Conservation (phyloP, 768 basidiomycete species). For the Leccinum boreale region DNA sequence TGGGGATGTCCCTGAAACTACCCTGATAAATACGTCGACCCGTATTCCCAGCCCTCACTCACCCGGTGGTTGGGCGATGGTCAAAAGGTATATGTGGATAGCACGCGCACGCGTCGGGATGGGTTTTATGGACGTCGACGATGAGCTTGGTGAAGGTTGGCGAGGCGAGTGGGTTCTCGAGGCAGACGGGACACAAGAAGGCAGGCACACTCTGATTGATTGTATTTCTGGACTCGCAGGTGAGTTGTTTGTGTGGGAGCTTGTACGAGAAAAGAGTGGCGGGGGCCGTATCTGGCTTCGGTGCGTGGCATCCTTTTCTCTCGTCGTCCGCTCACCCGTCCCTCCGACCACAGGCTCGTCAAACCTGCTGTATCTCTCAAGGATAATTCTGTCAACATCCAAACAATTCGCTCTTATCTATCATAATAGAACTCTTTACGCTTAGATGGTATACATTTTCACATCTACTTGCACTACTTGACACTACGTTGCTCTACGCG, state of each 20-base stretch:
- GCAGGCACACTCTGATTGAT: constrained; percentile 52
- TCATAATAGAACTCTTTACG: constrained; percentile 19
- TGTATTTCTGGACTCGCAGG: constrained; percentile 42
- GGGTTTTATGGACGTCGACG: constrained; percentile 34
- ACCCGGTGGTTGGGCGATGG: constrained; percentile 55
- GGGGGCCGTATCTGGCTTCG: constrained; percentile 62
- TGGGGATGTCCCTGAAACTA: constrained; percentile 43
- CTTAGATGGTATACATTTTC: constrained; percentile 15
- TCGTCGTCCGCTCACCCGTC: neutral
- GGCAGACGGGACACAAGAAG: constrained; percentile 71
- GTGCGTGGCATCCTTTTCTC: constrained; percentile 33
- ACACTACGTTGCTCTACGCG: constrained; percentile 7
- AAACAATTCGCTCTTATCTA: constrained; percentile 20
- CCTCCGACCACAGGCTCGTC: constrained; percentile 15
- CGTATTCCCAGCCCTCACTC: constrained; percentile 60
- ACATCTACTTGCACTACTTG: neutral
- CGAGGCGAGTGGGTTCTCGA: constrained; percentile 78
- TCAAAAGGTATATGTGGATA: constrained; percentile 64
- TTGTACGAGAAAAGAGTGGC: constrained; percentile 60
- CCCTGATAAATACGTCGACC: constrained; percentile 36
- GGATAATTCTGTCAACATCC: constrained; percentile 21
- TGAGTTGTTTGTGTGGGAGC: constrained; percentile 44
- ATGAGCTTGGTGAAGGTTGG: constrained; percentile 64
- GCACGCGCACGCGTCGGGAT: constrained; percentile 44
- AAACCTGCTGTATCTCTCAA: constrained; percentile 19